Evolutionary conservation across 2,329 filamentous ascomycete species (phyloP), one percentile per base, ranked within the genome.

Genomic region (Trichothecium sympodiale): DNA sequence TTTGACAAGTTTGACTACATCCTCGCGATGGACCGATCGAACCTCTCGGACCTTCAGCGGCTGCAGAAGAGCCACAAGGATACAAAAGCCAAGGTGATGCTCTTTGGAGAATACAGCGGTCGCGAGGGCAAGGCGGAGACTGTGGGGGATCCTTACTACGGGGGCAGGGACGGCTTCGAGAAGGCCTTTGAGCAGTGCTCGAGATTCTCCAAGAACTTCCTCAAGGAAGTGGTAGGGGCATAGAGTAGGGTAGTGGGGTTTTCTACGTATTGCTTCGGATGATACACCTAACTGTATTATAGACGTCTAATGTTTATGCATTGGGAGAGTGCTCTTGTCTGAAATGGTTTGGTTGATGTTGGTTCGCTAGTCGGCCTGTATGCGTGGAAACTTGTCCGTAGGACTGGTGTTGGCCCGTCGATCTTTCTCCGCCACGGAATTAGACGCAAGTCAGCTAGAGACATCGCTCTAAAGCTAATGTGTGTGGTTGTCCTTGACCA

Each of bases 91-190:
- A 69, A 74, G 51, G 74, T 94, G 36, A 80, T 83, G 68, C 61
- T 96, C 33, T 96, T 91, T 62, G 91, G 91, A 23, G 82, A 88
- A 50, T 77, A 67, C 48, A 87, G 83, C 50, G 83, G 82, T 4
- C 74, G 65, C 25, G 50, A 48, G 39, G 72, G 53, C 51, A 73
- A 60, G 46, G 67, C 71, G 15, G 83, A 94, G 62, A 71, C 84
- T 33, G 78, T 95, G 8, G 65, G 74, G 39, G 91, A 96, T 56
- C 91, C 91, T 12, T 98, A 96, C 61, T 96, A 96, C 56, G 87
- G 85, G n/a, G 86, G 76, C 10, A 62, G 67, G 4, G 73, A 83
- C 46, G 87, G 86, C 2, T 96, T 96, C 53, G 75, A 82, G 49
- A 74, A 71, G 51, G 85, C 87, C n/a, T 96, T 83, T 59, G 77